These are phyloP conservation scores for Cryptococcus maquisensis DNA, from an alignment of 1,284 basidiomycete species.

Conservation along the genomic window DNA sequence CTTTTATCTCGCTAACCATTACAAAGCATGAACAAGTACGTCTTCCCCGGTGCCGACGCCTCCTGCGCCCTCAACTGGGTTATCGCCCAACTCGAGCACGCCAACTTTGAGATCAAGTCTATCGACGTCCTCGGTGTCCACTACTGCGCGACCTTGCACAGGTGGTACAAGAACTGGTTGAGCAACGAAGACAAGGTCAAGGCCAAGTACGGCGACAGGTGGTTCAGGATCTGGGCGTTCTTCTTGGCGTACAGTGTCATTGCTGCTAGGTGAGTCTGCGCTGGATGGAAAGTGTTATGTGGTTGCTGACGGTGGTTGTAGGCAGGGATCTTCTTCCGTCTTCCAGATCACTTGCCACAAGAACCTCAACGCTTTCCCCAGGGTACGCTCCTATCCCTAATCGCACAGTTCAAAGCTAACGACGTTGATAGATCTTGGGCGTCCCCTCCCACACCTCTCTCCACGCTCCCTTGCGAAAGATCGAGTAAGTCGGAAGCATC, in stretches of 20 bases:
- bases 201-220: slow-evolving; percentile 82
- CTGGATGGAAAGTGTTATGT: slow-evolving; percentile 2
- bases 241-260: slow-evolving; percentile 81
- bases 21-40: slow-evolving; percentile 80
- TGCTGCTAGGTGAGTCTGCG: slow-evolving; percentile 10
- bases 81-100: slow-evolving; percentile 67
- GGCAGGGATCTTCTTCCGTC: slow-evolving; percentile 80
- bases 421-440: slow-evolving; percentile 55
- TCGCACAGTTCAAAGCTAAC: not conserved
- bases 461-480: slow-evolving; percentile 35
- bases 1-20: not conserved
- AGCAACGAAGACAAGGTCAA: slow-evolving; percentile 82
- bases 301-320: slow-evolving; percentile 24
- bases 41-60: slow-evolving; percentile 98
- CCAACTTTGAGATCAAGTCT: slow-evolving; percentile 95
- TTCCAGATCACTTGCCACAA: slow-evolving; percentile 98
- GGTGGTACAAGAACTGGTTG: slow-evolving; percentile 96
- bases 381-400: slow-evolving; percentile 48
- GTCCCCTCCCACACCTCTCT: slow-evolving; percentile 61
- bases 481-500: slow-evolving; percentile 22
- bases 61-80: slow-evolving; percentile 95
- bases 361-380: slow-evolving; percentile 91
- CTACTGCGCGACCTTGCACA: slow-evolving; percentile 89
- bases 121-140: slow-evolving; percentile 95
- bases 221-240: slow-evolving; percentile 87